Base-by-base conservation (phyloP, 352 stramenopile genomes). In the Phytophthora ohioensis region DNA sequence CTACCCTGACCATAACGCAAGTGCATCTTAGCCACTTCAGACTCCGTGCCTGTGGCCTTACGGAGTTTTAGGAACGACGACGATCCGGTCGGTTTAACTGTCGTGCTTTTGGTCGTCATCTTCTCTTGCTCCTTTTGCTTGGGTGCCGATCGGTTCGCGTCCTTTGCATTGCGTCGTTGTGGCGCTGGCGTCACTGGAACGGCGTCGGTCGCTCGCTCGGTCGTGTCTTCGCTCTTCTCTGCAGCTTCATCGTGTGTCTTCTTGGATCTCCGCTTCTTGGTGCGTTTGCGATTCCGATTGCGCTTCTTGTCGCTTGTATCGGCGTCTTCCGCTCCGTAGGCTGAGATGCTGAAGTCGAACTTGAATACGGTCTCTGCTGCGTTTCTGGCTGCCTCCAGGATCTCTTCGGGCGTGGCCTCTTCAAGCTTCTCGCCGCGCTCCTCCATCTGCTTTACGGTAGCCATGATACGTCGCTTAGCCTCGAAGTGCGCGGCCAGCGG, bases 1-100 rank as follows among this genome's bases (percentile, higher is more conserved):
- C 81, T 74, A 10, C 85, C 85, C 9, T 80, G 76, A 17, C 85
- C 85, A 52, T 92, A 92, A 21, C 76, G 79, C 13, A 92, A 73
- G 32, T 92, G 85, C 85, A 92, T 92, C 65, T 85, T 87, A 21
- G 81, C 78, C 38, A 91, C 63, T 69, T 92, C 85, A 4, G 80
- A 88, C 67, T 92, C 85, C 45, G 76, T 85, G 47, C 80, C 84
- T 43, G 78, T 87, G 7, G 83, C 78, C 39, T 91, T 91, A 21
- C 80, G 78, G 39, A 92, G 66, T 59, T 81, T 88, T 5, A 92
- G 31, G 36, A 91, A 88, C 3, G 81, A 79, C n/a, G 76, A 79
- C n/a, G 76, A 70, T 3, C 34, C 32, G 7, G 15, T 43, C 4
- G 54, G 36, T 34, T 69, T 59, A 15, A 3, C 34, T n/a, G n/a